Conservation (phyloP, 2,329 filamentous ascomycete species). For the Dactylellina parvicollis region DNA sequence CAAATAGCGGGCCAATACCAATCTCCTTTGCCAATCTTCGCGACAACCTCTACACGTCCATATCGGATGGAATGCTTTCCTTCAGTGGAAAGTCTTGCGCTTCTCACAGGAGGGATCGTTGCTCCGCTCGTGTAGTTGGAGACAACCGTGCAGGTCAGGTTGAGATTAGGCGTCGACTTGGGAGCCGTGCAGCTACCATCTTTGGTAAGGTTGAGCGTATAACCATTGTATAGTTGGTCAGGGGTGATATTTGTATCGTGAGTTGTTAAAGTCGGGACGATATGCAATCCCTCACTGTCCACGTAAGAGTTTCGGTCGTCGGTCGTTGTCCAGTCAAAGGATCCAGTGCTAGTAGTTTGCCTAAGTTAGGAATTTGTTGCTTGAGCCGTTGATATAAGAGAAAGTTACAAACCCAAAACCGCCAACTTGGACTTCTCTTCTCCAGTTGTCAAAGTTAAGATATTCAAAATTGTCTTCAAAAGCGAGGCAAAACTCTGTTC, state of each 20-base stretch:
- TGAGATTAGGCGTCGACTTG: conserved; percentile 51
- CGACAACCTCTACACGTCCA: conserved; percentile 67
- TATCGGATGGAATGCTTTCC: conserved; percentile 65
- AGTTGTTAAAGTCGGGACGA: conserved; percentile 66
- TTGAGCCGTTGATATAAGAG: conserved; percentile 47
- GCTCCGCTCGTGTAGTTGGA: conserved; percentile 64
- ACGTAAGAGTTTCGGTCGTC: conserved; percentile 65
- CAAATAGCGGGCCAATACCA: conserved; percentile 67
- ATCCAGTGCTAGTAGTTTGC: conserved; percentile 60
- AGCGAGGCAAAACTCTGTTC: conserved; percentile 65
- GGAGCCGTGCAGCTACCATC: conserved; percentile 63
- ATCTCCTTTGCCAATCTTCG: conserved; percentile 66
- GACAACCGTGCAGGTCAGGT: conserved; percentile 60
- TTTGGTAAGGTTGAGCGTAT: conserved; percentile 64
- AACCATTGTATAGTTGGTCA: conserved; percentile 57
- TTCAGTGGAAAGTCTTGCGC: conserved; percentile 65
- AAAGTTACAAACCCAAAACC: conserved; percentile 59
- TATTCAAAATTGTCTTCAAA: conserved; percentile 66
- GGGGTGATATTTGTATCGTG: conserved; percentile 65
- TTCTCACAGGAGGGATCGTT: conserved; percentile 66
- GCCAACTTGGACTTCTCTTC: conserved; percentile 64
- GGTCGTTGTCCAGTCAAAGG: conserved; percentile 68
- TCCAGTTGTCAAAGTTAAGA: conserved; percentile 65
- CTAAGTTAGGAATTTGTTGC: conserved; percentile 63
- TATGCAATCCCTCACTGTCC: conserved; percentile 65